Evolutionary conservation across 1,284 basidiomycete genomes (phyloP).

Genomic region (Termitomyces sp.): DNA sequence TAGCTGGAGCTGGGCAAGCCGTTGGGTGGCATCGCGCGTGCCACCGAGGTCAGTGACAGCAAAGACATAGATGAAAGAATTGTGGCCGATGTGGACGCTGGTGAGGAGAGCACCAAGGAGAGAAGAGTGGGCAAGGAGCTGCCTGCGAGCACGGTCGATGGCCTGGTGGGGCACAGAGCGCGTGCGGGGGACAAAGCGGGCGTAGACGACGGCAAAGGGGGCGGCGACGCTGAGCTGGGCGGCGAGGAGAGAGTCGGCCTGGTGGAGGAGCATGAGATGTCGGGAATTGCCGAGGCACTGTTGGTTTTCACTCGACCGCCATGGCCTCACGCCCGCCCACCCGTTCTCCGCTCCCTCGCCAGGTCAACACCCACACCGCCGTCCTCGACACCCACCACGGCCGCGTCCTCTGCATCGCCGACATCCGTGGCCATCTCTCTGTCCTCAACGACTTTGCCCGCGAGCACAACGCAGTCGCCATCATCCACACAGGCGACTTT

Average conservation of each 20-base stretch:
- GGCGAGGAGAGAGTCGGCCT: conserved; percentile 10
- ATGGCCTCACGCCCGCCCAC: conserved; percentile 36
- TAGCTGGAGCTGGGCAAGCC: conserved; percentile 32
- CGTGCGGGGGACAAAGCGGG: conserved; percentile 37
- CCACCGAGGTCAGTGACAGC: conserved; percentile 36
- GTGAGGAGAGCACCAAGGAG: conserved; percentile 48
- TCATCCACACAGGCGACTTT: conserved; percentile 99
- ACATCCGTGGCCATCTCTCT: conserved; percentile 87
- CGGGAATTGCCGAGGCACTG: conserved; percentile 3
- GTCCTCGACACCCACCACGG: conserved; percentile 74
- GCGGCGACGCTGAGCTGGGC: conserved; percentile 11
- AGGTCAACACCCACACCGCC: conserved; percentile 73
- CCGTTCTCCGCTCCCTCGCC: conserved; percentile 52
- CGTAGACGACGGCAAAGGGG: conserved; percentile 40
- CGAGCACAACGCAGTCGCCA: conserved; percentile 85
- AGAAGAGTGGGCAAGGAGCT: not conserved
- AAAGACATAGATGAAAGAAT: conserved; percentile 50
- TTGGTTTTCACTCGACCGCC: conserved; percentile 2
- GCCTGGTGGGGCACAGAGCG: conserved; percentile 29
- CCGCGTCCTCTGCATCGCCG: conserved; percentile 92
- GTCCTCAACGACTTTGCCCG: conserved; percentile 88
- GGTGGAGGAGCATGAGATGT: conserved; percentile 1
- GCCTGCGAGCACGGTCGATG: conserved; percentile 44
- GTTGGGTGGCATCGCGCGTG: conserved; percentile 19
- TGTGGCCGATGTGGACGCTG: conserved; percentile 39